Percentiles rank a stretch among this genome's conserved stretches.
Conservation (phyloP, 441 rosid species). For the Capsella rubella region DNA sequence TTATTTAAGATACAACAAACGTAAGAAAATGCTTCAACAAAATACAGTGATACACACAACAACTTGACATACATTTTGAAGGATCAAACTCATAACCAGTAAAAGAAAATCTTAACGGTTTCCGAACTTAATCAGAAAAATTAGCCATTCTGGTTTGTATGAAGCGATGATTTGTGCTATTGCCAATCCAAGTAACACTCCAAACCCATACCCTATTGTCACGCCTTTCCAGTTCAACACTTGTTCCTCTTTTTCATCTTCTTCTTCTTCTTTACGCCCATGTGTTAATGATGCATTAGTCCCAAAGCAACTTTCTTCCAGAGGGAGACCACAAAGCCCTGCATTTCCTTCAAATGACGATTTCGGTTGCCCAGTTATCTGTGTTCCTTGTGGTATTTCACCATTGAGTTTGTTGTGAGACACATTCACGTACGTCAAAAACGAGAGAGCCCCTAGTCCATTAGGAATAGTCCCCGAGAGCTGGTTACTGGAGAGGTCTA, state of each 20-base stretch:
- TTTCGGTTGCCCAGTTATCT: neutral
- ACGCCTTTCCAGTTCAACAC: slow-evolving; percentile 16
- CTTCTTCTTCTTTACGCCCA: neutral
- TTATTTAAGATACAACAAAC: too few relatives aligned
- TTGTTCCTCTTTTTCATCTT: neutral
- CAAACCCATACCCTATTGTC: slow-evolving; percentile 19
- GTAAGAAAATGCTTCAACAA: neutral
- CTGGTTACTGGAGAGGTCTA: slow-evolving; percentile 19
- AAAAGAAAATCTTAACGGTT: neutral
- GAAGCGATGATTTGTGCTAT: slow-evolving; percentile 8
- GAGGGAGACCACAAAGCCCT: slow-evolving; percentile 29
- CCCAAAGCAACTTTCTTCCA: slow-evolving; percentile 16
- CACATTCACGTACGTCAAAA: slow-evolving; percentile 34
- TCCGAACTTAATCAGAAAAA: neutral
- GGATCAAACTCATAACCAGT: neutral
- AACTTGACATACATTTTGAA: neutral
- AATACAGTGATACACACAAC: neutral
- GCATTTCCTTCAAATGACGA: slow-evolving; percentile 28
- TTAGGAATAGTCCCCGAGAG: slow-evolving; percentile 42
- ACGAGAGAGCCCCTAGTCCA: slow-evolving; percentile 36
- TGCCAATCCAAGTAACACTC: slow-evolving; percentile 24
- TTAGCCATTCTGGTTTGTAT: neutral
- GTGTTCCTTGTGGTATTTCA: slow-evolving; percentile 36
- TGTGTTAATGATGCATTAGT: neutral
- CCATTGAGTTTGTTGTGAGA: slow-evolving; percentile 15